These are phyloP conservation scores for Pluteus cervinus DNA, from an alignment of 768 basidiomycete species.

Conservation along the genomic window DNA sequence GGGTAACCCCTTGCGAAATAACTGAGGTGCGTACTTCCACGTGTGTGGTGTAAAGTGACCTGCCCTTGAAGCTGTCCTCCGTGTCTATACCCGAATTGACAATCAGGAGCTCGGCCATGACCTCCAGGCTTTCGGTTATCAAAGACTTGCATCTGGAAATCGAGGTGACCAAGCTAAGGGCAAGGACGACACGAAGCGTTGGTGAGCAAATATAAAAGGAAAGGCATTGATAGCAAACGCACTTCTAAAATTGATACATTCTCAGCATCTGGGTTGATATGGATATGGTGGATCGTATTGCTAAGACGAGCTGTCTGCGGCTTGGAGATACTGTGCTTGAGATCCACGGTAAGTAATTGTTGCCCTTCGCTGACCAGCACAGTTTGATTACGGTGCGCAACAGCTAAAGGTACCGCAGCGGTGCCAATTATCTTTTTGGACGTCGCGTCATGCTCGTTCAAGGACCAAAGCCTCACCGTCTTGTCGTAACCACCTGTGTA, in stretches of 20 bases:
- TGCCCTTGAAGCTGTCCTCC: slow-evolving; percentile 15
- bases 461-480: slow-evolving; percentile 35
- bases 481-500: slow-evolving; percentile 46
- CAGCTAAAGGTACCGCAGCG: slow-evolving; percentile 24
- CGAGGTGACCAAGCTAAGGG: slow-evolving; percentile 40
- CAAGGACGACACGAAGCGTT: slow-evolving; percentile 12
- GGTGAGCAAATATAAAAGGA: too few species aligned
- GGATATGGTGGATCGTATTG: slow-evolving; percentile 37
- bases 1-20: slow-evolving; percentile 41
- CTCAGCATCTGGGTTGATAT: slow-evolving; percentile 36
- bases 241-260: slow-evolving; percentile 43
- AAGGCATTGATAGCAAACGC: slow-evolving; percentile 16
- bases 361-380: slow-evolving; percentile 30
- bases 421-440: slow-evolving; percentile 14
- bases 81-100: slow-evolving; percentile 37
- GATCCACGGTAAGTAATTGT: slow-evolving; percentile 28
- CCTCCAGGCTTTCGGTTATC: slow-evolving; percentile 34
- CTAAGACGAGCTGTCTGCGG: slow-evolving; percentile 26
- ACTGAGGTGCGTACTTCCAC: slow-evolving; percentile 33
- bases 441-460: slow-evolving; percentile 15
- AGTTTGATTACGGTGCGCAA: slow-evolving; percentile 30
- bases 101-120: slow-evolving; percentile 33
- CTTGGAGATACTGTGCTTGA: slow-evolving; percentile 25
- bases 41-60: slow-evolving; percentile 22
- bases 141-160: slow-evolving; percentile 42